phyloP scores from a whole-genome alignment of 78 protist genomes.

The Dictyostelium firmibasis region DNA sequence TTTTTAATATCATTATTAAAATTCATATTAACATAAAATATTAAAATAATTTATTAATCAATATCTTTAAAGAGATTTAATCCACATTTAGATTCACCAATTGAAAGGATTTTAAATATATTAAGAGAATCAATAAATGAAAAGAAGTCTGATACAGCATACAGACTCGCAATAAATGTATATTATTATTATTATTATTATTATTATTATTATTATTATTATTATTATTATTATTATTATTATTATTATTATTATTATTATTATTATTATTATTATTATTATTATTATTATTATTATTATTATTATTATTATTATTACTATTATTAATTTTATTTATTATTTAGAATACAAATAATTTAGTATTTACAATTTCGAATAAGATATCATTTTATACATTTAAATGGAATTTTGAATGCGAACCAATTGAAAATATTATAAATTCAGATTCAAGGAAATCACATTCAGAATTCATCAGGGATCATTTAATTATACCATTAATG shows the following conservation, averaged over 20 bases:
- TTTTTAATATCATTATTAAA: too few species aligned
- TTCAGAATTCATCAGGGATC: conserved; percentile 27
- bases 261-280: too few species aligned
- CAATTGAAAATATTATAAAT: conserved; percentile 13
- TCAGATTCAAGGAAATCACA: conserved; percentile 23
- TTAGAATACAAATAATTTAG: not conserved
- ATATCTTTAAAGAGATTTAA: conserved; percentile 16
- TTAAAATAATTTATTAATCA: too few species aligned
- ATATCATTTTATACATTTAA: conserved; percentile 54
- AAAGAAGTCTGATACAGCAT: conserved; percentile 4
- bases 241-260: too few species aligned
- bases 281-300: too few species aligned
- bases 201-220: not conserved
- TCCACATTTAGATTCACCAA: conserved; percentile 32
- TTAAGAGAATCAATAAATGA: conserved; percentile 5
- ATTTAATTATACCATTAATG: conserved; percentile 10
- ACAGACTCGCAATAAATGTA: not conserved
- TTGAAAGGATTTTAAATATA: not conserved
- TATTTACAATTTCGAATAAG: conserved; percentile 5
- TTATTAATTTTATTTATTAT: not conserved
- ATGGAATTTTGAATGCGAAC: conserved; percentile 43
- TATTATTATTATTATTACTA: not conserved
- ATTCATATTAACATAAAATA: too few species aligned
- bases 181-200: not conserved
- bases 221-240: too few species aligned